Percentiles rank a stretch among this genome's conserved stretches.
Evolutionary conservation across 2,329 filamentous ascomycete genomes (phyloP).

Genomic region (Cylindrodendrum hubeiense): DNA sequence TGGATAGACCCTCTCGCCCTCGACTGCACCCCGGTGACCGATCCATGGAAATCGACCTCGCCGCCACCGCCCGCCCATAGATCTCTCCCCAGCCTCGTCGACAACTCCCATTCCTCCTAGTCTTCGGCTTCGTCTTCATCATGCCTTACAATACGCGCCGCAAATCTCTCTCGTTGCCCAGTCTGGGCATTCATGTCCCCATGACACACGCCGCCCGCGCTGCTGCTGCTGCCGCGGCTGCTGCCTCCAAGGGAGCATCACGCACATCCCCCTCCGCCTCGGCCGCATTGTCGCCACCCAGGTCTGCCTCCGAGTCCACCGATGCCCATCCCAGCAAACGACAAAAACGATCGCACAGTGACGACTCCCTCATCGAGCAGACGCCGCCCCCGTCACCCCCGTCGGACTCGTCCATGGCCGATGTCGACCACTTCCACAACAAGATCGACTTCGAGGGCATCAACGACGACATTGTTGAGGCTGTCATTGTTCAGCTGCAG

Average conservation of each 20-base stretch:
- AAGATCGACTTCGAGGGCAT: conserved; percentile 79
- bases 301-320: conserved; percentile 46
- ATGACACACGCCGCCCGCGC: conserved; percentile 72
- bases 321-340: conserved; percentile 69
- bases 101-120: conserved; percentile 1
- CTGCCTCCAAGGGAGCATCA: conserved; percentile 57
- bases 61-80: conserved; percentile 29
- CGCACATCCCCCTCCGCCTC: conserved; percentile 45
- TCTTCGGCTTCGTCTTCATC: conserved; percentile 28
- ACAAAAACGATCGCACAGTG: conserved; percentile 83
- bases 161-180: conserved; percentile 93
- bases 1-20: conserved; percentile 34
- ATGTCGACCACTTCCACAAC: conserved; percentile 40
- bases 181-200: conserved; percentile 90
- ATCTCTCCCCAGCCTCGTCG: conserved; percentile 18
- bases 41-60: conserved; percentile 34
- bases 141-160: conserved; percentile 98
- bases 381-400: conserved; percentile 71
- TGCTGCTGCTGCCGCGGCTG: conserved; percentile 63
- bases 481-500: conserved; percentile 88
- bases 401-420: conserved; percentile 44
- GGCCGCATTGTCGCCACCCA: conserved; percentile 47
- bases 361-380: conserved; percentile 83
- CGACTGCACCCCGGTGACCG: conserved; percentile 31
- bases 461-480: conserved; percentile 95